A percentile compares a stretch with the other conserved stretches of the same genome.
Conservation (phyloP, 169 alveolate genomes). For the Cryptosporidium ryanae region DNA sequence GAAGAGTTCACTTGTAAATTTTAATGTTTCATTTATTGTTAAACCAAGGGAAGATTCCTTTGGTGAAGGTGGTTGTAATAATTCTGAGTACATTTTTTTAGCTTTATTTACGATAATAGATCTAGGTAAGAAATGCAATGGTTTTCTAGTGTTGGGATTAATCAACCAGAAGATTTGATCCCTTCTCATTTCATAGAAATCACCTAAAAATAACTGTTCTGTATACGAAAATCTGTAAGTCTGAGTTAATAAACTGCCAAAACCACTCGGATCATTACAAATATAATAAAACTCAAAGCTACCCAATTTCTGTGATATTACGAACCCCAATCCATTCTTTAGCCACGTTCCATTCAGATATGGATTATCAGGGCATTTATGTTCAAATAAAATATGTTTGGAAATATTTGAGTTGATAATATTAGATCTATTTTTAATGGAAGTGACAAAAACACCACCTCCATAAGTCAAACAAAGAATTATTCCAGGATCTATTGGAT, state of each 20-base stretch:
- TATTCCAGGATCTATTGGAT: conserved; percentile 27
- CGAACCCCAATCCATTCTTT: conserved; percentile 54
- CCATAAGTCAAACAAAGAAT: conserved; percentile 35
- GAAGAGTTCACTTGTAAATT: conserved; percentile 8
- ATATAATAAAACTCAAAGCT: conserved; percentile 30
- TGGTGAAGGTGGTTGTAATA: conserved; percentile 58
- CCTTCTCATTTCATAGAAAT: conserved; percentile 35
- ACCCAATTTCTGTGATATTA: conserved; percentile 69
- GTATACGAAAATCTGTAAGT: conserved; percentile 47
- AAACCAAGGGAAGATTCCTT: conserved; percentile 34
- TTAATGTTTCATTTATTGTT: background rate
- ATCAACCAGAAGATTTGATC: conserved; percentile 35
- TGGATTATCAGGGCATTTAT: conserved; percentile 40
- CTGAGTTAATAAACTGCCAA: conserved; percentile 11
- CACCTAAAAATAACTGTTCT: conserved; percentile 58
- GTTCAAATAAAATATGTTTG: conserved; percentile 22
- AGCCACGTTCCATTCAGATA: conserved; percentile 62
- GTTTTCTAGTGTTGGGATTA: conserved; percentile 58
- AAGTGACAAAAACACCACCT: conserved; percentile 41
- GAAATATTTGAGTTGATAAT: background rate
- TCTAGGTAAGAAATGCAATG: conserved; percentile 23
- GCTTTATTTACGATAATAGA: conserved; percentile 47
- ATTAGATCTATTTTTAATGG: background rate
- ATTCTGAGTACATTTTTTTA: conserved; percentile 58
- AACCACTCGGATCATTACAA: conserved; percentile 5